These are phyloP conservation scores for Tubosaeta brunneosetosa DNA, from an alignment of 768 basidiomycete species.

Conservation along the genomic window DNA sequence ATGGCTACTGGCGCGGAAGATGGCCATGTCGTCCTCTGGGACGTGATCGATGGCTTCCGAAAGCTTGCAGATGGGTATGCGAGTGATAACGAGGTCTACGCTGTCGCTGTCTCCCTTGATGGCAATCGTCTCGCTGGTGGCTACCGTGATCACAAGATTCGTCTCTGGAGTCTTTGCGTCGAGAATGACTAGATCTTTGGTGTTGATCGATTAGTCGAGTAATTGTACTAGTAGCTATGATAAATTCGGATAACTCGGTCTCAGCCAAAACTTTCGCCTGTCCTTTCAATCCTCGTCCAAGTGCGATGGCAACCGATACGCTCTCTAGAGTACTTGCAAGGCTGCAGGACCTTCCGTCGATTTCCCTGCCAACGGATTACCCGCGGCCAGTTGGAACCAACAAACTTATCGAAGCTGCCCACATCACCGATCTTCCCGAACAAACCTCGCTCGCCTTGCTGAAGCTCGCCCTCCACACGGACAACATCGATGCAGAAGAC, in stretches of 20 bases:
- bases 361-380: slow-evolving; percentile 94
- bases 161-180: background rate
- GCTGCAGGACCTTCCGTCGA: slow-evolving; percentile 78
- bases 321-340: slow-evolving; percentile 57
- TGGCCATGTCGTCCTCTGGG: background rate
- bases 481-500: slow-evolving; percentile 46
- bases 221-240: too few species aligned
- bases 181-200: too few species aligned
- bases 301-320: slow-evolving; percentile 24
- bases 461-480: slow-evolving; percentile 73
- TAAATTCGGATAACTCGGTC: too few species aligned
- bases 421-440: slow-evolving; percentile 65
- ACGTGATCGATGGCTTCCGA: background rate
- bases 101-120: background rate
- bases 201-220: too few species aligned
- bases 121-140: too few species aligned
- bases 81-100: background rate
- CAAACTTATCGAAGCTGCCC: slow-evolving; percentile 81
- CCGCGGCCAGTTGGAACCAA: slow-evolving; percentile 71
- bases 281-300: background rate
- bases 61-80: background rate
- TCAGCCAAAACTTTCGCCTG: background rate
- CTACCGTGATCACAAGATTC: background rate
- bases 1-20: background rate
- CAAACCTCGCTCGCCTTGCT: slow-evolving; percentile 74